These are phyloP conservation scores for Solanum piurae DNA, from an alignment of 257 asterid genomes.

Conservation along the genomic window DNA sequence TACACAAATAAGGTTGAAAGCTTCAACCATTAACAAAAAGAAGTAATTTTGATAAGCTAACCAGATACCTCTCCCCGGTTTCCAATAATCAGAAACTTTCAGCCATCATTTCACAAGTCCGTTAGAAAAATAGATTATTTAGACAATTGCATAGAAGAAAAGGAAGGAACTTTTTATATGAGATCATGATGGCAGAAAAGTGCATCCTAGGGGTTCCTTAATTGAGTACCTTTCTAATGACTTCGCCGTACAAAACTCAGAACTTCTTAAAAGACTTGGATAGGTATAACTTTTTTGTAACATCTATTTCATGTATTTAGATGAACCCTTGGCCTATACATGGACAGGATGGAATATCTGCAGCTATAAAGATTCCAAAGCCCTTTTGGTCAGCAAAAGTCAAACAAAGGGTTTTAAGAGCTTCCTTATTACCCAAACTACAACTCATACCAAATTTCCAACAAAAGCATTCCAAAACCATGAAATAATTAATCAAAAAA, in stretches of 20 bases:
- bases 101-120: background rate
- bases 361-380: background rate
- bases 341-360: background rate
- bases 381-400: background rate
- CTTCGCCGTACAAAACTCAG: background rate
- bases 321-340: background rate
- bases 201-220: background rate
- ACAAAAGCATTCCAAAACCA: conserved; percentile 3
- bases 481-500: background rate
- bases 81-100: background rate
- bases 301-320: background rate
- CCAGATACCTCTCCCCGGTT: background rate
- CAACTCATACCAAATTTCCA: background rate
- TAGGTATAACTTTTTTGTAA: background rate
- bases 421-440: background rate
- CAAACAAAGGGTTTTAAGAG: background rate
- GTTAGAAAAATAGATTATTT: background rate
- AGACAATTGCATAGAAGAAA: background rate
- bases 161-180: background rate
- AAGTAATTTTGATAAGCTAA: background rate
- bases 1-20: background rate
- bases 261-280: background rate
- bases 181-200: background rate
- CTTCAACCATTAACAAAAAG: background rate
- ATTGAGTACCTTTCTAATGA: background rate